Evolutionary conservation across 352 stramenopile genomes (phyloP).

Genomic region (Phytophthora constricta): DNA sequence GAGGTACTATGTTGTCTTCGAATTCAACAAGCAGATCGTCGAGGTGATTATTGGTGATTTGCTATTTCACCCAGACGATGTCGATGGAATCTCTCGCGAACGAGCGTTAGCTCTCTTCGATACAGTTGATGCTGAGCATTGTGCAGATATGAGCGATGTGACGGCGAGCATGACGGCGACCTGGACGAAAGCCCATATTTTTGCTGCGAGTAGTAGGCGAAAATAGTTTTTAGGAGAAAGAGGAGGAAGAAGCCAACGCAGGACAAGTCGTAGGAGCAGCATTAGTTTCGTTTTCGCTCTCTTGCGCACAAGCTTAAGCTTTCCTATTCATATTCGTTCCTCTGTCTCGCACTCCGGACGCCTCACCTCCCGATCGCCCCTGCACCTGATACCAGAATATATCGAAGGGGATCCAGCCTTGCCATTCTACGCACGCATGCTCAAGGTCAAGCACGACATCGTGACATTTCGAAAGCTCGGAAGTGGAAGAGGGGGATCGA

Average conservation of each 20-base stretch:
- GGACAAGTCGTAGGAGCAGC: background rate
- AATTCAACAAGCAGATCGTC: too few relatives aligned
- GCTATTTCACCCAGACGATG: too few relatives aligned
- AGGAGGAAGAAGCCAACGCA: background rate
- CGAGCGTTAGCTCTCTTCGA: too few relatives aligned
- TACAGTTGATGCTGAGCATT: too few relatives aligned
- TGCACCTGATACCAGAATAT: background rate
- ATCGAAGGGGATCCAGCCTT: background rate
- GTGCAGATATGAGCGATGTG: too few relatives aligned
- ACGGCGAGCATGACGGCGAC: too few relatives aligned
- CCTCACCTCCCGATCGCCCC: background rate
- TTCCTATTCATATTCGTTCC: background rate
- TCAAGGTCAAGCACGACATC: background rate
- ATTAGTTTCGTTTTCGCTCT: background rate
- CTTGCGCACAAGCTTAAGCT: background rate
- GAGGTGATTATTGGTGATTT: too few relatives aligned
- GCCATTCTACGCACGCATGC: background rate
- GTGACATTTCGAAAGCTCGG: background rate
- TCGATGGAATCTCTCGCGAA: too few relatives aligned
- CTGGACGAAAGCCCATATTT: too few relatives aligned
- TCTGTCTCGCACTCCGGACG: background rate
- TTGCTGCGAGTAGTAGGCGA: background rate
- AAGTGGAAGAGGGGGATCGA: background rate
- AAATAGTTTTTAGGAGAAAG: background rate
- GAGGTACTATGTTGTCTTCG: too few relatives aligned